Evolutionary conservation across 129 eudicot genomes (phyloP), one percentile per base, ranked within the genome.

Genomic region (Oenanthe sinensis): DNA sequence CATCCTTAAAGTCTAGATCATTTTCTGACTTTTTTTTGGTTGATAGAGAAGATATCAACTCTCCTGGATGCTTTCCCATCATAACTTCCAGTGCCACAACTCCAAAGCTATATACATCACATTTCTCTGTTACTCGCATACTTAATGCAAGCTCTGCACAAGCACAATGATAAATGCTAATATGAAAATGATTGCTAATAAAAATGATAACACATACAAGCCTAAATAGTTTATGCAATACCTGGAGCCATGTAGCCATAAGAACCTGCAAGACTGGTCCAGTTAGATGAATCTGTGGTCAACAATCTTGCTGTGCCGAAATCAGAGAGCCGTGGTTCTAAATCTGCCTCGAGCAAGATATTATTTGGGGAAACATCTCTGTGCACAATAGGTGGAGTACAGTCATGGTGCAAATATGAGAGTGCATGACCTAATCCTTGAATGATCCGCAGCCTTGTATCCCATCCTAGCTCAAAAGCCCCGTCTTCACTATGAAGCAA

Each of bases 211-310:
- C 0, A 43, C 9, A 72, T 3, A n/a, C 48, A 42, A 72, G 54
- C 15, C 47, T 3, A 44, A 8, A 40, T 43, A 72, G 54, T 39
- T 4, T 30, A 40, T 19, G 30, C 54, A 43, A 49, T 87, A 92
- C 99, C 97, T 85, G 99, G 99, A 79, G 99, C 99, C 96, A 95
- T 92, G 74, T 95, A 95, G 37, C 97, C 97, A 39, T 95, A 95
- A 8, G 99, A 88, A 39, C 99, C 99, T 7, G 90, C 97, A 13
- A 86, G 88, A n/a, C 89, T 70, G 12, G 97, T 91, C 99, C 96
- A 86, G 54, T 83, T 90, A 26, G 89, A 80, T 20, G 90, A 80
- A 71, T 90, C 90, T 6, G 83, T 75, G 79, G 76, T 85, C 84
- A 95, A 84, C 33, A 90, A 17, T 54, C 81, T 92, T n/a, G 97